phyloP scores from a whole-genome alignment of 1,139 yeast genomes.

The Hyphopichia khmerensis region DNA sequence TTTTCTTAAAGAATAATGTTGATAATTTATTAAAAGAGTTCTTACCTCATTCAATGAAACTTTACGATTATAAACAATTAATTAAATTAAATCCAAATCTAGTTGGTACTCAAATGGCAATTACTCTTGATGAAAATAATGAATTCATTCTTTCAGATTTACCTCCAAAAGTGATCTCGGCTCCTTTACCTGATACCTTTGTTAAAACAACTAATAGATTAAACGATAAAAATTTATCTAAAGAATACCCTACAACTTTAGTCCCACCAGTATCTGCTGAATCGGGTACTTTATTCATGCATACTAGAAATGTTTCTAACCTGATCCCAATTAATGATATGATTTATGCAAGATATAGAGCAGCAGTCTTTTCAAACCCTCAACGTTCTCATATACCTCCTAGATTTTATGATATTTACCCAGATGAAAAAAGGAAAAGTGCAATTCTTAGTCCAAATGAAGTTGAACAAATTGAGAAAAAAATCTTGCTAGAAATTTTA shows the following conservation, averaged over 20 bases:
- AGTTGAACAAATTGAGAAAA: slow-evolving; percentile 28
- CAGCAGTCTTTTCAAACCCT: slow-evolving; percentile 21
- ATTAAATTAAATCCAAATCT: slow-evolving; percentile 23
- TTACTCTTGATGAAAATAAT: slow-evolving; percentile 8
- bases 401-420: slow-evolving; percentile 28
- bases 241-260: not conserved
- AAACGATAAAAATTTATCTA: not conserved
- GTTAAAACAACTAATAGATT: slow-evolving; percentile 8
- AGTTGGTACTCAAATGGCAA: slow-evolving; percentile 7
- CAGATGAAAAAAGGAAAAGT: slow-evolving; percentile 23
- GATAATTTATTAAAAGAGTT: slow-evolving; percentile 23
- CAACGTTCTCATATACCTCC: slow-evolving; percentile 22
- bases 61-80: slow-evolving; percentile 21
- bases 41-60: slow-evolving; percentile 29
- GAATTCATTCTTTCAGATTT: slow-evolving; percentile 7
- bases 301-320: not conserved
- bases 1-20: slow-evolving; percentile 24
- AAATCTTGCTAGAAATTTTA: slow-evolving; percentile 35
- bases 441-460: slow-evolving; percentile 17
- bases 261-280: slow-evolving; percentile 1
- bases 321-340: not conserved
- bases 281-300: not conserved
- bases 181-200: slow-evolving; percentile 17
- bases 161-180: slow-evolving; percentile 11
- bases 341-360: slow-evolving; percentile 26